These are phyloP conservation scores for Beauveria bassiana DNA, from an alignment of 2,329 filamentous ascomycete genomes.

Conservation along the genomic window DNA sequence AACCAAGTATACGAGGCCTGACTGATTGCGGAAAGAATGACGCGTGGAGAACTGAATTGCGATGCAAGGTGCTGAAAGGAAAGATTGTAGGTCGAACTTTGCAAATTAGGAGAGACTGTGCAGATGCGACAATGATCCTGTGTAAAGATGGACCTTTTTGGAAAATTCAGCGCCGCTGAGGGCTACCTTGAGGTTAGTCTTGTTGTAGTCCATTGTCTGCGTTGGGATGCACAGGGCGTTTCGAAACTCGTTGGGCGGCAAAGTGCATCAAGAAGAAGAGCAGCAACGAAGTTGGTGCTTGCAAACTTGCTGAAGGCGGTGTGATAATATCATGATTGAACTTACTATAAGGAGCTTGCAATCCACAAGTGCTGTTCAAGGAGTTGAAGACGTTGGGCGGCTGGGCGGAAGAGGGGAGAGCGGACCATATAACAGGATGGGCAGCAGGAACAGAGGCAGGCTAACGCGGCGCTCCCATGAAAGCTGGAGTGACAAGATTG, in stretches of 20 bases:
- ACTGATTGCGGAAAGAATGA: too few relatives aligned
- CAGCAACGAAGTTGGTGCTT: not conserved
- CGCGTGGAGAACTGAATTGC: not conserved
- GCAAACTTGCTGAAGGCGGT: not conserved
- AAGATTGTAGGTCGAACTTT: not conserved
- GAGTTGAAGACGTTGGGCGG: not conserved
- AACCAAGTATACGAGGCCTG: too few relatives aligned
- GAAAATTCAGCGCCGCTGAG: not conserved
- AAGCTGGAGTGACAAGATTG: not conserved
- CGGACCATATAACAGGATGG: slow-evolving; percentile 1
- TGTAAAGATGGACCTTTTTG: not conserved
- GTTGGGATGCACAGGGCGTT: not conserved
- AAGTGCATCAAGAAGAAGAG: not conserved
- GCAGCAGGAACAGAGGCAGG: not conserved
- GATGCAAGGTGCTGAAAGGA: not conserved
- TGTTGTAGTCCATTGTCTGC: not conserved
- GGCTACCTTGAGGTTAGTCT: not conserved
- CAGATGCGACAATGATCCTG: not conserved
- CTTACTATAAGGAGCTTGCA: not conserved
- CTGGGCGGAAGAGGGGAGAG: slow-evolving; percentile 1
- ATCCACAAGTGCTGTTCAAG: not conserved
- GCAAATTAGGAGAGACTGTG: not conserved
- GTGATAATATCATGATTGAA: not conserved
- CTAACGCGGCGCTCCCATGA: not conserved
- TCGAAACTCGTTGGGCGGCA: not conserved